These are phyloP conservation scores for Eucalyptus decipiens DNA, from an alignment of 345 rosid genomes.

Conservation along the genomic window DNA sequence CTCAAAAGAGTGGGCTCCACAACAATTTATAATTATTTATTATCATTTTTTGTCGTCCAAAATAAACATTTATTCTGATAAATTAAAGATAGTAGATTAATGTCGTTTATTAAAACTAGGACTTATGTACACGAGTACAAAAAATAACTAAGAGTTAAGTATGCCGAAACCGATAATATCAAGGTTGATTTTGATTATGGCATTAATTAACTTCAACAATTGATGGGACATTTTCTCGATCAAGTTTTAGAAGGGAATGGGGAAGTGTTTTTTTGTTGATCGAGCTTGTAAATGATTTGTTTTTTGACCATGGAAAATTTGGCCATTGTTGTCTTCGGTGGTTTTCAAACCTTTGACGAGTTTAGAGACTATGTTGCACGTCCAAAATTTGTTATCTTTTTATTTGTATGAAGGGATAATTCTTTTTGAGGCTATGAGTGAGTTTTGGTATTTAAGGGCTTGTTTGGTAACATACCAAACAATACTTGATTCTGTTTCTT, in stretches of 20 bases:
- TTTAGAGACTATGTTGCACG: neutral
- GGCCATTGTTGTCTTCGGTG: neutral
- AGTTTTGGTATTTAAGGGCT: too few relatives aligned
- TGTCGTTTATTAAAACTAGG: neutral
- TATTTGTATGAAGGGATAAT: neutral
- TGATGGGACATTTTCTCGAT: too few relatives aligned
- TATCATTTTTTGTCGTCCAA: accelerated
- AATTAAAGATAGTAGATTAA: neutral
- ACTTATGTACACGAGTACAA: neutral
- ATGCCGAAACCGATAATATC: neutral
- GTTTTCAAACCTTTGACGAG: neutral
- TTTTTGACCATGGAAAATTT: neutral
- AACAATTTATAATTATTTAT: too few relatives aligned
- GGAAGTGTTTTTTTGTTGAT: neutral
- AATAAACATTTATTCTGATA: accelerated
- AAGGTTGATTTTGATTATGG: neutral
- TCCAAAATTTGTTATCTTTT: neutral
- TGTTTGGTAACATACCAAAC: too few relatives aligned
- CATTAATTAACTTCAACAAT: too few relatives aligned
- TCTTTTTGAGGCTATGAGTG: too few relatives aligned
- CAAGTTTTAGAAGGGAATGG: neutral
- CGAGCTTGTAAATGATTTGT: neutral
- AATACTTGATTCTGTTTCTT: too few relatives aligned
- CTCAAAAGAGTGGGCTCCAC: accelerated
- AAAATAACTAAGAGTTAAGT: neutral